Evolutionary conservation across 139 green algal genomes (phyloP), one percentile per base, ranked within the genome.

Genomic region (Gonium pectorale): DNA sequence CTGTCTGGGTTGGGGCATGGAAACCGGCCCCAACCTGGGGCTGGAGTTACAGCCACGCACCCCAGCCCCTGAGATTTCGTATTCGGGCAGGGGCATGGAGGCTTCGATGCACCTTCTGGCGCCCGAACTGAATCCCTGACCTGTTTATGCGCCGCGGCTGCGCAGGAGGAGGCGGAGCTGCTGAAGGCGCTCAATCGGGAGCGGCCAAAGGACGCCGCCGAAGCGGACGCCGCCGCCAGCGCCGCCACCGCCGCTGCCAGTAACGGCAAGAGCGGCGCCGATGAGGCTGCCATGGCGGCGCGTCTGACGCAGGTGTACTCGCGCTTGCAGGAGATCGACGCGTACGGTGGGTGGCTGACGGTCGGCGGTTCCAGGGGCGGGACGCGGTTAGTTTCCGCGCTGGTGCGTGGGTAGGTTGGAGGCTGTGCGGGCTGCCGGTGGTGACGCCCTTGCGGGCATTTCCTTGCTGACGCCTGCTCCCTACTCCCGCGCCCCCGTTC

Each of bases 241-340:
- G 62, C 11, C 35, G 59, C 31, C 24, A 11, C 31, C 62, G 31
- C 62, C 38, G 15, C 67, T 44, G 69, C 69, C 73, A 35, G 51
- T 43, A 56, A 52, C 79, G 75, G 60, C 40, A 31, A 17, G 51
- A 26, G 62, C 21, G 13, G 59, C 60, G 38, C 5, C 8, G 89
- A 70, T 29, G 85, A 90, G 44, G 31, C 82, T 59, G 51, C 75
- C 24, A 73, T 80, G 56, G 68, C 87, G 21, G 60, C 66, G 31
- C 87, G 90, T 4, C 74, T 97, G 86, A 80, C 88, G 29, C 81
- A 67, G 69, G 89, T 98, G 22, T 93, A 92, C 79, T 86, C 91
- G 73, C 91, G 95, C 17, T 88, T 98, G 51, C 83, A 93, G n/a
- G 95, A 97, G 74, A 98, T 98, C 59, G 96, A 98, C 52, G 94